Percentiles rank a stretch among this genome's conserved stretches.
Evolutionary conservation across 805 yeast genomes (phyloP).

Genomic region (Kazachstania taianensis): DNA sequence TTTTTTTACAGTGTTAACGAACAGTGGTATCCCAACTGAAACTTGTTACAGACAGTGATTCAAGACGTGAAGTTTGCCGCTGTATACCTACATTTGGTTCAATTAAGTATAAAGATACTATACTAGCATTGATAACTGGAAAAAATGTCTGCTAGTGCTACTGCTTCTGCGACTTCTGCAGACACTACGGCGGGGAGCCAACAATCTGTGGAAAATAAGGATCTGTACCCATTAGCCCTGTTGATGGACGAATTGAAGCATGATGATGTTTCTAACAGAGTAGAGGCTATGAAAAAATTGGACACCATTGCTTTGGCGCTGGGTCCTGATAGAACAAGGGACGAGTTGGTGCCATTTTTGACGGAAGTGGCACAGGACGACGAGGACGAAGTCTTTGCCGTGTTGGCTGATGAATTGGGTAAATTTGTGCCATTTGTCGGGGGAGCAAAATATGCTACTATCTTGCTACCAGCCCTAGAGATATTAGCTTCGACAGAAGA

Average conservation of each 20-base stretch:
- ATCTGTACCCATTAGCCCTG: constrained; percentile 85
- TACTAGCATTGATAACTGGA: no score
- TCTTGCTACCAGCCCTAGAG: constrained; percentile 59
- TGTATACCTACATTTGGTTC: no score
- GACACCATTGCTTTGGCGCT: constrained; percentile 91
- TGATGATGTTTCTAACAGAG: constrained; percentile 89
- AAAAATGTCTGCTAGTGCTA: background rate
- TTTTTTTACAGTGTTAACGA: no score
- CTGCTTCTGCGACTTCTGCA: background rate
- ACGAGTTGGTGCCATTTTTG: constrained; percentile 82
- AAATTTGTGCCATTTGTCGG: constrained; percentile 84
- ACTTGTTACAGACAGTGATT: no score
- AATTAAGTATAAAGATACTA: no score
- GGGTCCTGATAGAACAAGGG: constrained; percentile 86
- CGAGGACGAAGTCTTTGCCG: constrained; percentile 95
- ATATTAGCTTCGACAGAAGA: constrained; percentile 88
- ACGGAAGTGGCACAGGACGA: constrained; percentile 86
- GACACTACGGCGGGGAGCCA: background rate
- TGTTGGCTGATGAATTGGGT: constrained; percentile 83
- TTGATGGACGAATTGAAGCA: constrained; percentile 95
- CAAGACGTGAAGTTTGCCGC: no score
- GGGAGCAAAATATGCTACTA: constrained; percentile 55
- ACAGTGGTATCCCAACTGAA: no score
- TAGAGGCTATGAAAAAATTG: constrained; percentile 87
- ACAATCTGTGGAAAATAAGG: constrained; percentile 23